Percentiles rank a stretch among this genome's conserved stretches.
Evolutionary conservation across 208 protist species (phyloP).

Genomic region (Crithidia acanthocephali): DNA sequence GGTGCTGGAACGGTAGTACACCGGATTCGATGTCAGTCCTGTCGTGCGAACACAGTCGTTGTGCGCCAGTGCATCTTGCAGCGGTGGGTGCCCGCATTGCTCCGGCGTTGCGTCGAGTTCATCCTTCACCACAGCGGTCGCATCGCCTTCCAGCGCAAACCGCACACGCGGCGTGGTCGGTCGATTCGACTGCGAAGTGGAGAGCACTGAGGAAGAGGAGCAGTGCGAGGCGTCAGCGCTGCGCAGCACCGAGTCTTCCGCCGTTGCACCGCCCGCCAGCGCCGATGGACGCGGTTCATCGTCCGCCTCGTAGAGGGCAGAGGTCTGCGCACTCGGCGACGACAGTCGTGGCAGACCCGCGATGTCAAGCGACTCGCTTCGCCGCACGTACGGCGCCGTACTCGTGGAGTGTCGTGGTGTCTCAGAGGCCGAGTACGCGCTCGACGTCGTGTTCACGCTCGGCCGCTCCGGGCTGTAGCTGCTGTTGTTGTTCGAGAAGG

Average conservation of each 20-base stretch:
- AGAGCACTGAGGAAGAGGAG: not conserved
- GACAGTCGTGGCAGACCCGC: not conserved
- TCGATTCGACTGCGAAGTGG: not conserved
- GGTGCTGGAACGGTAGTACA: not conserved
- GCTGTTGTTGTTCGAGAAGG: constrained; percentile 1
- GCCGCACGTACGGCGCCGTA: constrained; percentile 40
- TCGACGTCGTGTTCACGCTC: not conserved
- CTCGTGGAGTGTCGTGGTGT: constrained; percentile 29
- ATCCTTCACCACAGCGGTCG: not conserved
- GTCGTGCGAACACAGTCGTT: not conserved
- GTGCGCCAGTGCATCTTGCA: not conserved
- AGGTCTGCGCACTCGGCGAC: not conserved
- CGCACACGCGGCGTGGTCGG: constrained; percentile 5
- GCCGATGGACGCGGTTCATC: not conserved
- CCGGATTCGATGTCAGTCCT: constrained; percentile 23
- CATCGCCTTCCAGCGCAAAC: not conserved
- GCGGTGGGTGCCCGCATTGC: not conserved
- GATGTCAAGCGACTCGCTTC: constrained; percentile 28
- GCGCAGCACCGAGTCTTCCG: constrained; percentile 10
- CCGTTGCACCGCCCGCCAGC: not conserved
- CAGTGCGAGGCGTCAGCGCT: not conserved
- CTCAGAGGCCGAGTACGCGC: not conserved
- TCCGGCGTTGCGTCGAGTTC: not conserved
- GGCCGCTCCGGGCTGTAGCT: constrained; percentile 5
- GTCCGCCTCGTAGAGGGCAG: not conserved